Conservation (phyloP, 2,329 filamentous ascomycete species). For the Venturia oleaginea region DNA sequence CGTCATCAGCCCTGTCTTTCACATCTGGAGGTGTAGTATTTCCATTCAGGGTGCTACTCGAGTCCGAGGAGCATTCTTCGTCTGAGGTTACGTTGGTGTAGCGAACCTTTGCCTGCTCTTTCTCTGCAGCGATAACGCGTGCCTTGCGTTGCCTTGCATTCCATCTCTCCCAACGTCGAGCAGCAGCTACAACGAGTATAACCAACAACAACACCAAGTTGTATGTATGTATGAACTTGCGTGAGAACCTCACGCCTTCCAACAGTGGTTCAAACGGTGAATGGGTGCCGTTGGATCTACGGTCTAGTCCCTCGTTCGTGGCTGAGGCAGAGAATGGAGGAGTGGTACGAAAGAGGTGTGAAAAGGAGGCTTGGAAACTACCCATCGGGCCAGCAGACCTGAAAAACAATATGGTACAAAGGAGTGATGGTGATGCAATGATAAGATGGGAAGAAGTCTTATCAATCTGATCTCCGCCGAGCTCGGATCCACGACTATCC, state of each 20-base stretch:
- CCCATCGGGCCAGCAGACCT: not conserved
- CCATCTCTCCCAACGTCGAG: not conserved
- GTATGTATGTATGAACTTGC: constrained; percentile 1
- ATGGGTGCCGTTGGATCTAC: not conserved
- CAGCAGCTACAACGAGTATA: not conserved
- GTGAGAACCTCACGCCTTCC: not conserved
- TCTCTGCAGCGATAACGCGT: not conserved
- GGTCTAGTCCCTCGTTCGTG: not conserved
- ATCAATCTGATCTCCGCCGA: constrained; percentile 3
- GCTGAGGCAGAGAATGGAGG: not conserved
- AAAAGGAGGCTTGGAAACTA: not conserved
- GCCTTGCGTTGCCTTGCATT: not conserved
- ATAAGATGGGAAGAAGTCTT: not conserved
- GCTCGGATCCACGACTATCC: no score
- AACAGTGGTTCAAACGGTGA: constrained; percentile 4
- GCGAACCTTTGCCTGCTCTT: not conserved
- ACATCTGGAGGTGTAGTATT: constrained; percentile 9
- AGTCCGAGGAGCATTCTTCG: constrained; percentile 4
- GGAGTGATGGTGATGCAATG: not conserved
- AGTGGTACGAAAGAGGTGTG: not conserved
- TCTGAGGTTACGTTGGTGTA: not conserved
- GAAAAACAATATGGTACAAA: not conserved
- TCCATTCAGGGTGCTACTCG: constrained; percentile 12
- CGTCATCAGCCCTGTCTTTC: not conserved
- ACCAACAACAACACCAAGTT: not conserved